A percentile compares a stretch with the other conserved stretches of the same genome.
Conservation (phyloP, 495 filamentous ascomycete species). For the Hypoxylon fragiforme region DNA sequence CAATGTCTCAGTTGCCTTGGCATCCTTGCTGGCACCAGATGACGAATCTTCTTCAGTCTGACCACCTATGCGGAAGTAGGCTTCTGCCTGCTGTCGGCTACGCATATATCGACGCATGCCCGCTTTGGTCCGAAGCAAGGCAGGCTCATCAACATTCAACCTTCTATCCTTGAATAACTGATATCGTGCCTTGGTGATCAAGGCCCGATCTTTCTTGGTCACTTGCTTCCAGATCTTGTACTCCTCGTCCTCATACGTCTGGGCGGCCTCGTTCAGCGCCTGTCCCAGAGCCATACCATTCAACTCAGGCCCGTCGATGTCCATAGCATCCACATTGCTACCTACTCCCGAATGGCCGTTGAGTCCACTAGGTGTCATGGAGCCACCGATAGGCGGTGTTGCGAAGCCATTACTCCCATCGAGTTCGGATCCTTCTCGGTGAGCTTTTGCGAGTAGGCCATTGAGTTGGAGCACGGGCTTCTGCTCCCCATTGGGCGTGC, state of each 20-base stretch:
- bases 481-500: conserved; percentile 69
- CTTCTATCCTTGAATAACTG: conserved; percentile 82
- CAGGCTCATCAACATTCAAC: conserved; percentile 85
- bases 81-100: conserved; percentile 65
- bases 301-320: conserved; percentile 72
- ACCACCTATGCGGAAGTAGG: conserved; percentile 41
- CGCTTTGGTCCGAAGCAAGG: conserved; percentile 72
- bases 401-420: conserved; percentile 79
- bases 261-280: conserved; percentile 55
- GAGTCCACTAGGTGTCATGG: conserved; percentile 74
- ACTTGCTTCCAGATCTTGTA: conserved; percentile 99
- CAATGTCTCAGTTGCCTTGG: conserved; percentile 66
- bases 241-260: conserved; percentile 73
- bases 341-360: conserved; percentile 65
- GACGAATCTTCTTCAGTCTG: conserved; percentile 48
- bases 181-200: conserved; percentile 76
- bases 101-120: conserved; percentile 74
- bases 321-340: conserved; percentile 79
- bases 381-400: conserved; percentile 78
- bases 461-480: conserved; percentile 61
- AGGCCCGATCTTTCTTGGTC: conserved; percentile 93
- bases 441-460: conserved; percentile 51
- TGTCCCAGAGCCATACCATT: conserved; percentile 61
- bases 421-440: conserved; percentile 56
- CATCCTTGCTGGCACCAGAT: conserved; percentile 44